phyloP scores from a whole-genome alignment of 176 grass and related monocot genomes.

The Calamus simplicifolius region DNA sequence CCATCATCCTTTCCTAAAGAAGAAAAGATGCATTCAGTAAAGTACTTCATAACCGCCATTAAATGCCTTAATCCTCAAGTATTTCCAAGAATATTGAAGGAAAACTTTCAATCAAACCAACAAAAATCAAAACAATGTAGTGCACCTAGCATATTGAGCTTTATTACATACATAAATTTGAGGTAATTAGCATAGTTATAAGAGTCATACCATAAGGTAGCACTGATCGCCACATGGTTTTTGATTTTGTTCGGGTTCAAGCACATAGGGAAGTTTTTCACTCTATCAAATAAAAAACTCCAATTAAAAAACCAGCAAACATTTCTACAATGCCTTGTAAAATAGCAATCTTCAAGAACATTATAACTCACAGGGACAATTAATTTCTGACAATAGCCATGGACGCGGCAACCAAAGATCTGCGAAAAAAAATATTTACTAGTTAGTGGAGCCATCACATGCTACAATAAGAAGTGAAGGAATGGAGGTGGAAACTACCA shows the following conservation, averaged over 20 bases:
- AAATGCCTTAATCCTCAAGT: too few species aligned
- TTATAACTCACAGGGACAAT: constrained; percentile 59
- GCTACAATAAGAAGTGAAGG: neutral
- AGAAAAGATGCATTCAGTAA: too few species aligned
- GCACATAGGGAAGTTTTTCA: constrained; percentile 57
- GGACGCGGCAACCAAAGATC: constrained; percentile 93
- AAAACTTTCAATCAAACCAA: too few species aligned
- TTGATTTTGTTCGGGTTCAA: constrained; percentile 58
- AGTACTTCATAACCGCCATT: too few species aligned
- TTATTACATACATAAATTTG: too few species aligned
- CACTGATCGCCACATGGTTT: constrained; percentile 77
- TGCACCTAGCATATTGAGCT: too few species aligned
- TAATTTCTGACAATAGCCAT: constrained; percentile 94
- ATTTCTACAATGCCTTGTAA: constrained; percentile 6
- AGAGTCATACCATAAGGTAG: constrained; percentile 62
- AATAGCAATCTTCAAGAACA: constrained; percentile 17
- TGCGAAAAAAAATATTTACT: constrained; percentile 21
- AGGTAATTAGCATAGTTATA: neutral
- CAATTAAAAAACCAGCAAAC: constrained; percentile 11
- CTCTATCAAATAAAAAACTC: constrained; percentile 38
- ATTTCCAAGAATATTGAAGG: too few species aligned
- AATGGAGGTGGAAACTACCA: constrained; percentile 48
- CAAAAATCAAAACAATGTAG: too few species aligned
- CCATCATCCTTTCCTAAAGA: too few species aligned
- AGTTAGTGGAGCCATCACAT: constrained; percentile 18